Percentiles rank a stretch among this genome's conserved stretches.
Evolutionary conservation across 805 yeast species (phyloP).

Genomic region (Teunomyces panamensis): DNA sequence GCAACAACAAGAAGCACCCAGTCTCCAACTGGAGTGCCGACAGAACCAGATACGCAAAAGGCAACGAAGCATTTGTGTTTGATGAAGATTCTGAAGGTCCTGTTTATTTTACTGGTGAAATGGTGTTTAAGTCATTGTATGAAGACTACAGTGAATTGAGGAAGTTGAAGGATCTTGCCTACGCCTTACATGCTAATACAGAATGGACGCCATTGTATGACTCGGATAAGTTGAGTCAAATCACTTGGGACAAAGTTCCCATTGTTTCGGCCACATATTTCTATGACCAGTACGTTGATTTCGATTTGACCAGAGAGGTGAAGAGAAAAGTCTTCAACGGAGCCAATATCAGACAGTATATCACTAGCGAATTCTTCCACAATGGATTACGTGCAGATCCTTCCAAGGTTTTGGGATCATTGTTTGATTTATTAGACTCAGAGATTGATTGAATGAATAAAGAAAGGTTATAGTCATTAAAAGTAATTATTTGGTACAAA

Average conservation of each 20-base stretch:
- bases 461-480: slow-evolving; percentile 2
- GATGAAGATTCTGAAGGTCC: slow-evolving; percentile 7
- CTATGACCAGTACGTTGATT: slow-evolving; percentile 53
- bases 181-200: slow-evolving; percentile 28
- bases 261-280: slow-evolving; percentile 50
- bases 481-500: slow-evolving; percentile 29
- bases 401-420: slow-evolving; percentile 33
- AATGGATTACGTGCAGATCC: slow-evolving; percentile 47
- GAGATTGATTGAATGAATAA: slow-evolving; percentile 33
- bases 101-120: slow-evolving; percentile 52
- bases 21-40: slow-evolving; percentile 51
- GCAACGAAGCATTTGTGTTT: slow-evolving; percentile 25
- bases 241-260: slow-evolving; percentile 37
- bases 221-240: slow-evolving; percentile 19
- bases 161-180: slow-evolving; percentile 39
- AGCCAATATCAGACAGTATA: slow-evolving; percentile 38
- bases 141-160: slow-evolving; percentile 46
- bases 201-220: slow-evolving; percentile 41
- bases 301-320: slow-evolving; percentile 37
- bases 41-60: slow-evolving; percentile 26
- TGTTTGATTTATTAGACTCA: slow-evolving; percentile 38
- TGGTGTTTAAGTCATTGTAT: slow-evolving; percentile 51
- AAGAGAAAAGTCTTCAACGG: slow-evolving; percentile 24
- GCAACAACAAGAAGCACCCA: slow-evolving; percentile 14
- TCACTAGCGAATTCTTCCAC: slow-evolving; percentile 51